Percentiles rank a stretch among this genome's conserved stretches.
These are phyloP conservation scores for Solanum chiquidenum DNA, from an alignment of 257 asterid species.

Conservation along the genomic window DNA sequence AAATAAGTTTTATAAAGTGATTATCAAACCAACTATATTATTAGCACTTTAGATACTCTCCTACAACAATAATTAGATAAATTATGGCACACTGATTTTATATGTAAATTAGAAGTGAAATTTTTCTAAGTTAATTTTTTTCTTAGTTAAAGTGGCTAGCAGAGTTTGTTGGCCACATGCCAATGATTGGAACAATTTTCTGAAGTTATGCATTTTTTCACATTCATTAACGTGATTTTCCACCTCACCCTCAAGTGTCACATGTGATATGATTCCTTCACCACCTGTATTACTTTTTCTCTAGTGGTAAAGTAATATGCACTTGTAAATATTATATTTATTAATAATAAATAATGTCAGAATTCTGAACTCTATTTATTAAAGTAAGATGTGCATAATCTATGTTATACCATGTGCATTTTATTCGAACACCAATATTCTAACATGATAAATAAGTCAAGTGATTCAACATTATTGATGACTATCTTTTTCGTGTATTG, in stretches of 20 bases:
- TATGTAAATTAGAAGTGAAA: background rate
- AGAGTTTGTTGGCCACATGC: background rate
- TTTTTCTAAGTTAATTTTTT: background rate
- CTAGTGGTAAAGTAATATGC: background rate
- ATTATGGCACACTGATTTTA: background rate
- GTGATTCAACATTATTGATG: background rate
- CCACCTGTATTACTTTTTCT: background rate
- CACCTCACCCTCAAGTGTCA: background rate
- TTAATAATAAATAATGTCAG: background rate
- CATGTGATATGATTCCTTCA: constrained; percentile 4
- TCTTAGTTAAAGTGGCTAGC: background rate
- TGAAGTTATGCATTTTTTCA: background rate
- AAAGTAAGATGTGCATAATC: background rate
- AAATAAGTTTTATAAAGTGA: background rate
- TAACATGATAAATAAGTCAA: background rate
- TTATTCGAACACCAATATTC: background rate
- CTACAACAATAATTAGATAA: background rate
- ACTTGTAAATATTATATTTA: background rate
- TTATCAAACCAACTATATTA: background rate
- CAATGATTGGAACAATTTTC: background rate
- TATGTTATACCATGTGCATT: background rate
- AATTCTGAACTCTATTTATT: background rate
- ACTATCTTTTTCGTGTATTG: background rate
- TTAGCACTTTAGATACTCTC: no score
- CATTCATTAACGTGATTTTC: constrained; percentile 5